Conservation (phyloP, 768 basidiomycete species). For the Tulasnella sp. region DNA sequence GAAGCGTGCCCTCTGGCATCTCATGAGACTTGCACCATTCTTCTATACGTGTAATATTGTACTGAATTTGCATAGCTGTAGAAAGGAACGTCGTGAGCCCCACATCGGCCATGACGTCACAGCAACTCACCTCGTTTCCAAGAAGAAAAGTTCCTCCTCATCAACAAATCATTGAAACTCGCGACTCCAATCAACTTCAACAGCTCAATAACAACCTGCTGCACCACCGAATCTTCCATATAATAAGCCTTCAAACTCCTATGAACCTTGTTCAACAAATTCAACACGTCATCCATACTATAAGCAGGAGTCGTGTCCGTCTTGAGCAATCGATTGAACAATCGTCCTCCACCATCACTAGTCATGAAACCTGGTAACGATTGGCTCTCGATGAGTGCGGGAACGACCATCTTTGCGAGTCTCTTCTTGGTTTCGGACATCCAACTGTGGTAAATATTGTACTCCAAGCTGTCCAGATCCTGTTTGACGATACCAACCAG, state of each 20-base stretch:
- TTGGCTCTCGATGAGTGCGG: constrained; percentile 96
- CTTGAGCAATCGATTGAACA: constrained; percentile 87
- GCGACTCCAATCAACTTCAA: constrained; percentile 92
- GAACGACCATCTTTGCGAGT: constrained; percentile 93
- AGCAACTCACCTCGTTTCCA: constrained; percentile 85
- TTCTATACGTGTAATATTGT: constrained; percentile 93
- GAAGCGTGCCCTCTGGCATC: constrained; percentile 96
- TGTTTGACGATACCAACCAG: constrained; percentile 97
- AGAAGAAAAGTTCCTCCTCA: constrained; percentile 97
- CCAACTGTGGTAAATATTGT: constrained; percentile 99
- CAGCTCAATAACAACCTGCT: constrained; percentile 88
- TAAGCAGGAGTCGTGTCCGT: constrained; percentile 79
- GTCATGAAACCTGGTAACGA: constrained; percentile 96
- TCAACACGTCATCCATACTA: constrained; percentile 96
- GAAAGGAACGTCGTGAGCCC: not conserved
- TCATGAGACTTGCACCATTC: constrained; percentile 99
- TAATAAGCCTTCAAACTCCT: constrained; percentile 97
- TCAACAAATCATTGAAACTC: constrained; percentile 95
- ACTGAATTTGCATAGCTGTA: constrained; percentile 98
- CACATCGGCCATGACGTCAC: no score
- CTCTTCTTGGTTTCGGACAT: constrained; percentile 97
- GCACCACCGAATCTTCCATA: constrained; percentile 92
- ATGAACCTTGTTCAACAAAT: constrained; percentile 94
- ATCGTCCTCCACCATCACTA: constrained; percentile 78
- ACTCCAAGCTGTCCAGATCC: constrained; percentile 94